These are phyloP conservation scores for Cylindrotheca fusiformis DNA, from an alignment of 108 stramenopile species.

Conservation along the genomic window DNA sequence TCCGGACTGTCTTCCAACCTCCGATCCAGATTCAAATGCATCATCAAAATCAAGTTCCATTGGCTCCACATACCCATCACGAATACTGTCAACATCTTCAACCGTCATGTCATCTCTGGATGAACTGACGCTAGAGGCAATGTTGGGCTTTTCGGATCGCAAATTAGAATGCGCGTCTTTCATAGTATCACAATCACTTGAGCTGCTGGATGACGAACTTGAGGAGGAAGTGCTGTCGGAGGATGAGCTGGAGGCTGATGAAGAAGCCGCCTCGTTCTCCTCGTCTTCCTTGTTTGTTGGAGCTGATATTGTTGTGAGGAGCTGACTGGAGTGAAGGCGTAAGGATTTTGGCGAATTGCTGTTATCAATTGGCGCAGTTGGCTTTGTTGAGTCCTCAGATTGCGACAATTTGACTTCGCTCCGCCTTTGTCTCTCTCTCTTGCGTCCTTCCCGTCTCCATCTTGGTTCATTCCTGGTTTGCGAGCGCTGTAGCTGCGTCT, in stretches of 20 bases:
- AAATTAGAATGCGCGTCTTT: slow-evolving; percentile 37
- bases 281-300: slow-evolving; percentile 8
- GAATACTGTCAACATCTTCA: slow-evolving; percentile 27
- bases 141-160: neutral
- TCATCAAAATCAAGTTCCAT: slow-evolving; percentile 45
- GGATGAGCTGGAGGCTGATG: slow-evolving; percentile 42
- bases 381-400: neutral
- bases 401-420: slow-evolving; percentile 27
- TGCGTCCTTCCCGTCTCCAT: slow-evolving; percentile 17
- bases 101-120: neutral
- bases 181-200: slow-evolving; percentile 58
- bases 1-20: slow-evolving; percentile 22
- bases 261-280: slow-evolving; percentile 18
- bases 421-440: slow-evolving; percentile 25
- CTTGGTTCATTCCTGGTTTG: slow-evolving; percentile 45
- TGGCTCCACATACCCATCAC: neutral
- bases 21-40: slow-evolving; percentile 51
- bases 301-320: neutral
- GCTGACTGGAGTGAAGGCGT: slow-evolving; percentile 16
- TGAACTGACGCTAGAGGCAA: slow-evolving; percentile 8
- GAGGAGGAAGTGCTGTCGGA: slow-evolving; percentile 72
- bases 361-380: neutral
- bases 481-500: slow-evolving; percentile 55
- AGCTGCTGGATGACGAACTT: slow-evolving; percentile 79
- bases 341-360: slow-evolving; percentile 9